Evolutionary conservation across 2,329 filamentous ascomycete species (phyloP), one percentile per base, ranked within the genome.

Genomic region (Pochonia chlamydosporia): DNA sequence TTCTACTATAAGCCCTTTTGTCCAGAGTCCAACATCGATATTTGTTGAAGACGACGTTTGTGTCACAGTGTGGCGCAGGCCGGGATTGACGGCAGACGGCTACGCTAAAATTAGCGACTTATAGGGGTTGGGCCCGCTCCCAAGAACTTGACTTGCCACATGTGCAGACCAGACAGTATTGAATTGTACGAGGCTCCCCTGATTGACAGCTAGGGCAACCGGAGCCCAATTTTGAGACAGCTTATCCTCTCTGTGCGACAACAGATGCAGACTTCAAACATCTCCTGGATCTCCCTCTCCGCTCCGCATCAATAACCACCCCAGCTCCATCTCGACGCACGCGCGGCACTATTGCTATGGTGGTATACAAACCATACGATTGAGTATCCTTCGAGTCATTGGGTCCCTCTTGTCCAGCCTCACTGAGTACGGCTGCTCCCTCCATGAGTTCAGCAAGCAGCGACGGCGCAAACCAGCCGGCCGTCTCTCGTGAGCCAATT

Each of bases 381-480:
- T 44, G 20, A 16, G 16, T 20, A 20, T 35, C 16, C 24, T 24
- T 35, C 16, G 7, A 49, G 8, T 21, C 31, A 16, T 11, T 13
- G 18, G 28, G 4, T 16, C 11, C 18, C 23, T 21, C 30, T 14
- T 20, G 23, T n/a, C 21, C 4, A 11, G 30, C n/a, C 24, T 26
- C 21, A 31, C 18, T 20, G n/a, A 40, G 9, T 26, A 44, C 35
- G 31, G 46, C 18, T 23, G 26, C 35, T 44, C 26, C 24, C 25
- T 21, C 24, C 21, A 46, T 46, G 47, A 43, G 43, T 44, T 40
- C 47, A 43, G 39, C 31, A 24, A 49, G 23, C n/a, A 40, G 40
- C 18, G 43, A 40, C 40, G 25, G 33, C 23, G 40, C 43, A 40
- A 25, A 4, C 11, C 43, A 42, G 47, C 25, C 30, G 23, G 47